Conservation (phyloP, 192 early-diverging fungal species). For the Backusella circina region DNA sequence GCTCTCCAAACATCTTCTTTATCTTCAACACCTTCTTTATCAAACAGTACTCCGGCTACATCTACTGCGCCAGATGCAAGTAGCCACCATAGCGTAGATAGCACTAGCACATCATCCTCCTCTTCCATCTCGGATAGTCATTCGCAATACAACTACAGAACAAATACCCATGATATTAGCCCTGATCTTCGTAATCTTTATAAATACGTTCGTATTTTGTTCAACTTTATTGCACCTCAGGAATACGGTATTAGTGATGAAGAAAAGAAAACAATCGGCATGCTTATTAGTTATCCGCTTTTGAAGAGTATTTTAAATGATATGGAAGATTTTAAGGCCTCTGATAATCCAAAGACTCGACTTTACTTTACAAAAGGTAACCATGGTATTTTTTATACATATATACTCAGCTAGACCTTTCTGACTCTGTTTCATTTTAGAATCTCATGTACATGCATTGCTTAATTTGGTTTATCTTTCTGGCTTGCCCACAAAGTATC, state of each 20-base stretch:
- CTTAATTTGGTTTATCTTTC: slow-evolving; percentile 89
- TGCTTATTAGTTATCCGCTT: slow-evolving; percentile 70
- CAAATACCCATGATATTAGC: neutral
- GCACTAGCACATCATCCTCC: neutral
- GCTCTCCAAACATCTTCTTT: neutral
- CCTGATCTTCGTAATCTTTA: slow-evolving; percentile 63
- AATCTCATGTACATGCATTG: slow-evolving; percentile 92
- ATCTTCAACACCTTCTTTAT: neutral
- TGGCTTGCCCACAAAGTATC: slow-evolving; percentile 71
- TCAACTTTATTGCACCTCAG: slow-evolving; percentile 90
- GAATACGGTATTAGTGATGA: slow-evolving; percentile 87
- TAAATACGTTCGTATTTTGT: slow-evolving; percentile 76
- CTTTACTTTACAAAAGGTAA: slow-evolving; percentile 94
- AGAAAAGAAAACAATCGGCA: slow-evolving; percentile 86
- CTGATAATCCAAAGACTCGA: slow-evolving; percentile 58
- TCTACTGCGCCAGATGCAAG: neutral
- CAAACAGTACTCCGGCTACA: no score
- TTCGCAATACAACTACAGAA: neutral
- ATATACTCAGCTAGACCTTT: neutral
- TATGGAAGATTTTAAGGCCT: slow-evolving; percentile 56
- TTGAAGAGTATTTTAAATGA: slow-evolving; percentile 79
- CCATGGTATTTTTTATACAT: neutral
- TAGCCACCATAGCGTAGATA: neutral
- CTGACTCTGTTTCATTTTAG: slow-evolving; percentile 24
- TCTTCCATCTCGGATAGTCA: neutral